These are phyloP conservation scores for Pseudocohnilembus persalinus DNA, from an alignment of 169 alveolate genomes.

Conservation along the genomic window DNA sequence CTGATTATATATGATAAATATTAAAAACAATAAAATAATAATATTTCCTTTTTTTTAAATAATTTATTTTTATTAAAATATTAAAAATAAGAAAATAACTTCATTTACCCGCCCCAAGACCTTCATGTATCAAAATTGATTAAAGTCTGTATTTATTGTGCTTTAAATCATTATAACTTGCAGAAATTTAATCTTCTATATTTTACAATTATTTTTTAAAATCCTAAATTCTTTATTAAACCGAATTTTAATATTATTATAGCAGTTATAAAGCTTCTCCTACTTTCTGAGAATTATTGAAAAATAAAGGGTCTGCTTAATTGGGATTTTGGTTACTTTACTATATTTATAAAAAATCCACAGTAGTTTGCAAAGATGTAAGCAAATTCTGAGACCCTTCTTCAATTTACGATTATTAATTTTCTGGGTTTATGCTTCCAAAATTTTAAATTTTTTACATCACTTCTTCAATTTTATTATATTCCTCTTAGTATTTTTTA, in stretches of 20 bases:
- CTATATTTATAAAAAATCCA: conserved; percentile 18
- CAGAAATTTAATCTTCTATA: conserved; percentile 6
- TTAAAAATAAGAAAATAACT: neutral
- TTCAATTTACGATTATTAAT: neutral
- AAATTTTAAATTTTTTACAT: neutral
- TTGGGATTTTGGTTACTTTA: neutral
- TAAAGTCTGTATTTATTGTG: conserved; percentile 19
- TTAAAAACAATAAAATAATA: too few relatives aligned
- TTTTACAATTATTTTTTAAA: conserved; percentile 1
- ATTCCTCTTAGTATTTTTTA: conserved; percentile 16
- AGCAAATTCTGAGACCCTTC: neutral
- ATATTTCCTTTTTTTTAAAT: too few relatives aligned
- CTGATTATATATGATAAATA: too few relatives aligned
- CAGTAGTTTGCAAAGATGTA: neutral
- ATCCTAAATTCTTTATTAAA: neutral
- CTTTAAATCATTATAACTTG: conserved; percentile 28
- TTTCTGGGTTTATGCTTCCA: too few relatives aligned
- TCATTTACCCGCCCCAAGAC: conserved; percentile 20
- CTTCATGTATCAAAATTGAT: conserved; percentile 41
- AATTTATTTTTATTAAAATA: neutral
- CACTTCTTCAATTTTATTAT: conserved; percentile 27
- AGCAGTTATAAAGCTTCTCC: neutral
- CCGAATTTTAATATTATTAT: conserved; percentile 4
- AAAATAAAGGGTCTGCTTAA: conserved; percentile 16
- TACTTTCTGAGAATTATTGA: neutral